Base-by-base conservation (phyloP, 495 filamentous ascomycete genomes). In the Apiosordaria backusii region DNA sequence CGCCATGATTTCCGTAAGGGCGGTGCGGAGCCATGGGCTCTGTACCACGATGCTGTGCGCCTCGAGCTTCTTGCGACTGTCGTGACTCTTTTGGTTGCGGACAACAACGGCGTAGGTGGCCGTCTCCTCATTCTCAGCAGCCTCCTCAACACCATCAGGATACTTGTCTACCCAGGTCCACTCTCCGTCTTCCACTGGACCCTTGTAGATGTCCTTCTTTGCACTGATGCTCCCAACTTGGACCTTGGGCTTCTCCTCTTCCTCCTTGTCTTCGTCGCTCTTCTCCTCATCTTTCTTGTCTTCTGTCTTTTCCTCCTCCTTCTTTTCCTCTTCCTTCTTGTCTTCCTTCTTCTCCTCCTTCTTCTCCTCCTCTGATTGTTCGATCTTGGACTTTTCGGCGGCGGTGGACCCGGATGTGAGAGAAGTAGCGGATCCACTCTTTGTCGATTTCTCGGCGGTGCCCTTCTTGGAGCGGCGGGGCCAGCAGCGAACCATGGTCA, bases 1-100 rank as follows among this genome's bases (percentile, higher is more conserved):
- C 27, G 81, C 79, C 54, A 91, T 76, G 6, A 89, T 82, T 18
- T 79, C 77, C 19, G 76, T 77, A 0, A 91, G 77, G 27, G 85
- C 79, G 18, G 78, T 78, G 75, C 88, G 88, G 57, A 91, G 76
- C 57, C 82, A 78, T 4, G 88, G 85, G 68, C 83, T 87, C 76
- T 91, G 88, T 3, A 92, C 73, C 22, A 89, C 78, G 68, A 92
- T 87, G 57, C 83, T 86, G 66, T 88, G 77, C 26, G 89, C 80
- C 23, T 83, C 74, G 22, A 90, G 77, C 57, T 83, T 85, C 76
- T 86, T 87, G n/a, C 83, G 81, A 45, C 85, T 82, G 70, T 88
- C 81, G 64, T 72, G 63, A 57, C 72, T 74, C 74, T 76, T 76
- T 19, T 70, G 57, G 68, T 77, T 76, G 45, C 75, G 74, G 4